Evolutionary conservation across 2,329 filamentous ascomycete species (phyloP).

Genomic region (Fusarium mundagurra): DNA sequence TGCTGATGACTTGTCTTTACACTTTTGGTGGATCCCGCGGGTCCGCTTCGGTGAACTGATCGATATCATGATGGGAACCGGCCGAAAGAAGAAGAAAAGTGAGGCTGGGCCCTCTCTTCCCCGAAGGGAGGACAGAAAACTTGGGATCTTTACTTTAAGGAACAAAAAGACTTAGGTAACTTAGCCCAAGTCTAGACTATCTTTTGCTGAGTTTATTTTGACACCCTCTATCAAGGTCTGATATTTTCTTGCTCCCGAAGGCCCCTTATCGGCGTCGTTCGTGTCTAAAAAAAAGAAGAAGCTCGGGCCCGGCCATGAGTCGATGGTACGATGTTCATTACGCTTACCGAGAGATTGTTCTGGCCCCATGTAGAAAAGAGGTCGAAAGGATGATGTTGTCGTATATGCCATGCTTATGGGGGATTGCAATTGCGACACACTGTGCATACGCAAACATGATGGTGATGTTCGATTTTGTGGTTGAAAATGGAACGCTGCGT

Average conservation of each 20-base stretch:
- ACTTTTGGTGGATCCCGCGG: constrained; percentile 11
- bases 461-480: background rate
- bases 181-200: accelerated
- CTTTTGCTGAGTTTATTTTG: background rate
- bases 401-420: background rate
- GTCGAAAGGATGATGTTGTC: constrained; percentile 1
- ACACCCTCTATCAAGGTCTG: background rate
- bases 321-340: constrained; percentile 29
- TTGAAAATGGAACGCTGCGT: constrained; percentile 6
- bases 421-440: constrained; percentile 18
- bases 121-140: background rate
- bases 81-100: constrained; percentile 8
- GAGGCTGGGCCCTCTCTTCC: constrained; percentile 3
- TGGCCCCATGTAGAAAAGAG: background rate
- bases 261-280: constrained; percentile 20
- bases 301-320: constrained; percentile 30
- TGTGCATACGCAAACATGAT: constrained; percentile 9
- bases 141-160: background rate
- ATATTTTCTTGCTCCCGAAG: background rate
- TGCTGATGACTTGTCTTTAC: constrained; percentile 8
- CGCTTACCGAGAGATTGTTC: constrained; percentile 17
- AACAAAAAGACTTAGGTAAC: background rate
- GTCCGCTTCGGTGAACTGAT: constrained; percentile 29
- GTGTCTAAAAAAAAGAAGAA: constrained; percentile 13
- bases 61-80: constrained; percentile 12